A percentile compares a stretch with the other conserved stretches of the same genome.
Evolutionary conservation across 1,284 basidiomycete species (phyloP).

Genomic region (Trichosporon sp.): DNA sequence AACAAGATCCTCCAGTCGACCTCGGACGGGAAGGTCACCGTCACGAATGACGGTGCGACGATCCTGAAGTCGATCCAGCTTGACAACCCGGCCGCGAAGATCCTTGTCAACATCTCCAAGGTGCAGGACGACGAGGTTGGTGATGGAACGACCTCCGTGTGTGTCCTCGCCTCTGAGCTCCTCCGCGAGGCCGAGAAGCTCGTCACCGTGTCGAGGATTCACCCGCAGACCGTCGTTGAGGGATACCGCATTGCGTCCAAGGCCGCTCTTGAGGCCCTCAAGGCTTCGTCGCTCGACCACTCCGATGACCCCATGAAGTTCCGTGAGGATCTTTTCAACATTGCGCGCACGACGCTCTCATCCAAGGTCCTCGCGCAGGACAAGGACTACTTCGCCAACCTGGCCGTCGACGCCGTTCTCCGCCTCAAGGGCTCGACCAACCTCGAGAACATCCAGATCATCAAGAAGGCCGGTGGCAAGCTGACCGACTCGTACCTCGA

Average conservation of each 20-base stretch:
- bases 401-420: slow-evolving; percentile 95
- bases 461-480: slow-evolving; percentile 99
- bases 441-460: slow-evolving; percentile 98
- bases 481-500: slow-evolving; percentile 97
- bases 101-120: slow-evolving; percentile 99
- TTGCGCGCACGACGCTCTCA: slow-evolving; percentile 90
- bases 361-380: slow-evolving; percentile 96
- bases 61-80: slow-evolving; percentile 96
- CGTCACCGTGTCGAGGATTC: slow-evolving; percentile 77
- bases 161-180: slow-evolving; percentile 86
- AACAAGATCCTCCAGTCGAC: slow-evolving; percentile 64
- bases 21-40: slow-evolving; percentile 86
- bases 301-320: slow-evolving; percentile 68
- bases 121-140: slow-evolving; percentile 99
- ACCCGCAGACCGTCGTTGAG: slow-evolving; percentile 99
- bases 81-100: slow-evolving; percentile 98
- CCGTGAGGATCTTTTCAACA: slow-evolving; percentile 88
- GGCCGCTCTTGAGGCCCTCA: slow-evolving; percentile 78
- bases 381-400: slow-evolving; percentile 97
- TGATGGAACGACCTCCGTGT: slow-evolving; percentile 93
- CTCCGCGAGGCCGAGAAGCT: slow-evolving; percentile 94
- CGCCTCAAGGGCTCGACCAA: slow-evolving; percentile 91
- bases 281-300: slow-evolving; percentile 75
- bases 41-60: slow-evolving; percentile 98
- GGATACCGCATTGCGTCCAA: slow-evolving; percentile 89